phyloP scores from a whole-genome alignment of 2,329 filamentous ascomycete species.

The Biscogniauxia mediterranea region DNA sequence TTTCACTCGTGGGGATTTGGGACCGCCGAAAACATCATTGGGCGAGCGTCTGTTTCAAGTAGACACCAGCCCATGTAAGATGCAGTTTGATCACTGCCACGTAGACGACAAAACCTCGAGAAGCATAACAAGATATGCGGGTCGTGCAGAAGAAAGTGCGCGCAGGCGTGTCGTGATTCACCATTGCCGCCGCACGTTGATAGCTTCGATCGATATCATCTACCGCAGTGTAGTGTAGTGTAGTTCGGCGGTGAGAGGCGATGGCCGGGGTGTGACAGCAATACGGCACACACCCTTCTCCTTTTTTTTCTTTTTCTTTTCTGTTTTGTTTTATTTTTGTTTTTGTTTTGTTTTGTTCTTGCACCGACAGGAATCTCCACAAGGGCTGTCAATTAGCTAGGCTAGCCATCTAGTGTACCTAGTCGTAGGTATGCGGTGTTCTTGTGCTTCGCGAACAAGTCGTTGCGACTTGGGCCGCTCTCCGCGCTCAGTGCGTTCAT shows the following conservation, averaged over 20 bases:
- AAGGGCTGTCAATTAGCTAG: background rate
- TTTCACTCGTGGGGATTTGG: background rate
- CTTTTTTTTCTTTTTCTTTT: no score
- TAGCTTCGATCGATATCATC: background rate
- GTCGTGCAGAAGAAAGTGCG: background rate
- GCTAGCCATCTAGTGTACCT: background rate
- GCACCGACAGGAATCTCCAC: background rate
- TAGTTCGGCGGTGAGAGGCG: background rate
- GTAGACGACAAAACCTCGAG: background rate
- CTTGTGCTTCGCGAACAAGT: background rate
- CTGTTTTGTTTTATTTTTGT: no score
- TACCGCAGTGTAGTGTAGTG: background rate
- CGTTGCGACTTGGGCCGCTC: background rate
- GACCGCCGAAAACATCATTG: background rate
- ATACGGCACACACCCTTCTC: background rate
- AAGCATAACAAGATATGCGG: background rate
- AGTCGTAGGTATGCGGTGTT: background rate
- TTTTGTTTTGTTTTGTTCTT: no score
- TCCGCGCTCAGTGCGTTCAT: background rate
- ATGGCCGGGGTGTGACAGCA: background rate
- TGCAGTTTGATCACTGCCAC: slow-evolving; percentile 2
- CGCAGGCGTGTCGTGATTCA: background rate
- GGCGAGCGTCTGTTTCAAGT: slow-evolving; percentile 3
- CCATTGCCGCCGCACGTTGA: background rate
- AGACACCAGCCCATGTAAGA: slow-evolving; percentile 1